These are phyloP conservation scores for Talaromyces ruber DNA, from an alignment of 495 filamentous ascomycete genomes.

Conservation along the genomic window DNA sequence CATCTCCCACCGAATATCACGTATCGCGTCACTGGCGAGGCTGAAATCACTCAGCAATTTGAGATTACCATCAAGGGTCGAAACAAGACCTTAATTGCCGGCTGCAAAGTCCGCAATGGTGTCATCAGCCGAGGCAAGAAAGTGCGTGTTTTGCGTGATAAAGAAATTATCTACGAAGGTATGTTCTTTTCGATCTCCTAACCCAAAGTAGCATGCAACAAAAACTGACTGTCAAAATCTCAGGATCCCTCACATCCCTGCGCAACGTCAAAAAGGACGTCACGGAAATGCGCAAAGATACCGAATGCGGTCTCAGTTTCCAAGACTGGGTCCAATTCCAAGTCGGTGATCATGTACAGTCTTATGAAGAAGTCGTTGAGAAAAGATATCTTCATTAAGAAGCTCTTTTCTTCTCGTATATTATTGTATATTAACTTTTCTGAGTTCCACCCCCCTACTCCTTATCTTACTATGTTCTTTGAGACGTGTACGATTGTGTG, in stretches of 20 bases:
- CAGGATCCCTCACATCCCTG: slow-evolving; percentile 68
- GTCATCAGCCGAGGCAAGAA: slow-evolving; percentile 48
- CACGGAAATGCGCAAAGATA: slow-evolving; percentile 78
- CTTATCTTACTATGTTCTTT: neutral
- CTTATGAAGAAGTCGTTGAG: slow-evolving; percentile 70
- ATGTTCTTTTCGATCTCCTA: slow-evolving; percentile 22
- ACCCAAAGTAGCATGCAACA: neutral
- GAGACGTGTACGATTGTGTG: neutral
- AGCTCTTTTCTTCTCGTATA: neutral
- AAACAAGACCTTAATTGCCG: slow-evolving; percentile 65
- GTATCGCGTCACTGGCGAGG: slow-evolving; percentile 71
- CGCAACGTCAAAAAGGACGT: slow-evolving; percentile 92
- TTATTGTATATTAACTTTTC: slow-evolving; percentile 7
- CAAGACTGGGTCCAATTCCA: slow-evolving; percentile 68
- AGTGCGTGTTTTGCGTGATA: slow-evolving; percentile 64
- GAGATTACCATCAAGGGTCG: slow-evolving; percentile 70
- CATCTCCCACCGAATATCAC: slow-evolving; percentile 56
- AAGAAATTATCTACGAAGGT: slow-evolving; percentile 72
- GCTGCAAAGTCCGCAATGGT: slow-evolving; percentile 82
- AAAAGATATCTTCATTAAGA: slow-evolving; percentile 44
- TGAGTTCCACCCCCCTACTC: slow-evolving; percentile 6
- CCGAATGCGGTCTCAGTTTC: slow-evolving; percentile 88
- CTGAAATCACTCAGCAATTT: slow-evolving; percentile 77
- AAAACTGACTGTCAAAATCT: slow-evolving; percentile 4
- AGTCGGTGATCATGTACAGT: slow-evolving; percentile 77